Base-by-base conservation (phyloP, 2,329 filamentous ascomycete genomes). In the Cladophialophora psammophila region DNA sequence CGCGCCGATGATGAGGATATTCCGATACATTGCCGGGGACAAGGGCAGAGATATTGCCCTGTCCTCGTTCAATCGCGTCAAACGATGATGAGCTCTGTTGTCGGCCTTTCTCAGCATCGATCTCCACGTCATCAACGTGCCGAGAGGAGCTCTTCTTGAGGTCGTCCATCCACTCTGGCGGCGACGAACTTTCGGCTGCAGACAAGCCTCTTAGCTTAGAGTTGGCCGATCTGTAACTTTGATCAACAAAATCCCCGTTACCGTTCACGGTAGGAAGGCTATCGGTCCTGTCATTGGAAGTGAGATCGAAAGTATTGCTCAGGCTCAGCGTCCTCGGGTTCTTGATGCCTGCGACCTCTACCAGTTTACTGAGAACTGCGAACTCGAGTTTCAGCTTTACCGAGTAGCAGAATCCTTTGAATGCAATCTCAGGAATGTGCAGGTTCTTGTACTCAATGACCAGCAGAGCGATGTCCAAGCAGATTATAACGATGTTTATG, bases 341-440 rank as follows among this genome's bases (percentile, higher is more conserved):
- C 40, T 53, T 58, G 38, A 64, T 31, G 42, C 61, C 40, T 2
- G 61, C 53, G 5, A 58, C 52, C 42, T 76, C 65, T 50, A 82
- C 77, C 18, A 82, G 72, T 72, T 82, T 80, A 31, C 79, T 79
- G 8, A 83, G 76, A n/a, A 83, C 80, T 18, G 80, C 80, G 69
- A 83, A 82, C 70, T 83, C 81, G 26, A 83, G 78, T 66, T 83
- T 83, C 61, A 83, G 68, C 70, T 83, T 83, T 74, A 83, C 76
- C 74, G 80, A 82, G 74, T 83, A 83, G 63, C 83, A 75, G 57
- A 79, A 78, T 35, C 78, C 80, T 70, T 83, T 83, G 67, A 83
- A 73, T 68, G 80, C 81, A 40, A 80, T 80, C 69, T 83, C 80
- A 72, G 81, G 78, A 65, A 80, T 77, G 63, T 82, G 82, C 38